These are phyloP conservation scores for Clarireedia sp. DNA, from an alignment of 2,329 filamentous ascomycete species.

Conservation along the genomic window DNA sequence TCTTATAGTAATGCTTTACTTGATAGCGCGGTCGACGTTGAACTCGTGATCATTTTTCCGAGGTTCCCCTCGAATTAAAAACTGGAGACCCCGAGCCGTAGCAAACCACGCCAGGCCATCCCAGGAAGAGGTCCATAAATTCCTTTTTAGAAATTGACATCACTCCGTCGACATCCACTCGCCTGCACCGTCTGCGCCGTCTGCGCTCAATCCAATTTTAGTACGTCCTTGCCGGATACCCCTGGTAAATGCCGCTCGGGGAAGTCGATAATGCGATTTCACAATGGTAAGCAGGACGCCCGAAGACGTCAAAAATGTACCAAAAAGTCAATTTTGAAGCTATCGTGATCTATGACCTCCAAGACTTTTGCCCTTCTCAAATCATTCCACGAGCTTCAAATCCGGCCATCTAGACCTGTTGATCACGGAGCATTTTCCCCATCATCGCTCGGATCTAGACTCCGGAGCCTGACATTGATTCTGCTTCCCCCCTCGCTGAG, in stretches of 20 bases:
- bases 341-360: background rate
- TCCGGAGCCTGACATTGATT: background rate
- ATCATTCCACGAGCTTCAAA: background rate
- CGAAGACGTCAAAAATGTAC: background rate
- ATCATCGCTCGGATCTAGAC: too few relatives aligned
- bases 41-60: constrained; percentile 1
- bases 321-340: background rate
- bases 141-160: too few relatives aligned
- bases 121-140: too few relatives aligned
- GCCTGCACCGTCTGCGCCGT: too few relatives aligned
- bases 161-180: too few relatives aligned
- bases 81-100: too few relatives aligned
- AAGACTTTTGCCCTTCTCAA: background rate
- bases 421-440: background rate
- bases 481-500: background rate
- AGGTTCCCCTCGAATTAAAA: background rate
- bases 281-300: background rate
- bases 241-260: too few relatives aligned
- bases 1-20: too few relatives aligned
- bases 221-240: too few relatives aligned
- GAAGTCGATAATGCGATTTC: too few relatives aligned
- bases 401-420: background rate
- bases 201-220: too few relatives aligned
- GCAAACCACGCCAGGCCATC: too few relatives aligned
- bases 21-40: background rate